A percentile compares a stretch with the other conserved stretches of the same genome.
phyloP scores from a whole-genome alignment of 176 grass and related monocot genomes.

The Aegilops speltoides region DNA sequence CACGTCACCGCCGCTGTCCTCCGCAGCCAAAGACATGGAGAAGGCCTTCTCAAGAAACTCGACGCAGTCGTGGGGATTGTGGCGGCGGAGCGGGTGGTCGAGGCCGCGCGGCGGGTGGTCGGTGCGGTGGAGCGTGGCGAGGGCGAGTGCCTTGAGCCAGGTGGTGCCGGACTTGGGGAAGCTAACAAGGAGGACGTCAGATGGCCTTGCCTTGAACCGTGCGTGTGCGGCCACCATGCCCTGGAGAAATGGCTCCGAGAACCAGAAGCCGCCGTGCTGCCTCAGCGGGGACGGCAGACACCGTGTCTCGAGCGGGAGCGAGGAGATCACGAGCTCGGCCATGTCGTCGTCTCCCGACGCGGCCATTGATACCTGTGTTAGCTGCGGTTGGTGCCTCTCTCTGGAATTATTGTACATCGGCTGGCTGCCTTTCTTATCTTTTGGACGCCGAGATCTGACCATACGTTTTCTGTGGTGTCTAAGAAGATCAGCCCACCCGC shows the following conservation, averaged over 20 bases:
- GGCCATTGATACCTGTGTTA: no score
- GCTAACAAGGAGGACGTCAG: constrained; percentile 21
- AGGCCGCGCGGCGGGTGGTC: neutral
- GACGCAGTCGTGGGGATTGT: neutral
- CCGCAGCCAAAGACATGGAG: no score
- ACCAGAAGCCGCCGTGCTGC: constrained; percentile 37
- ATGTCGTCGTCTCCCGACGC: no score
- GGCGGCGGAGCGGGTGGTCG: neutral
- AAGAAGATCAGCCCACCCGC: no score
- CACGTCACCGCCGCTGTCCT: neutral
- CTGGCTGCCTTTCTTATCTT: no score
- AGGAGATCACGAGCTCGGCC: no score
- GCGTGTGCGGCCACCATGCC: neutral
- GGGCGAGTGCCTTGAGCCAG: constrained; percentile 41
- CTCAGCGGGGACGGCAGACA: neutral
- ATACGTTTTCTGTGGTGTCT: no score
- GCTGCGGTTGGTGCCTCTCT: no score
- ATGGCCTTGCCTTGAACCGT: neutral
- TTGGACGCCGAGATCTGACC: no score
- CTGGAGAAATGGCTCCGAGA: neutral
- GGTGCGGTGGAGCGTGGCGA: neutral
- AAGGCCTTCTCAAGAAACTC: neutral
- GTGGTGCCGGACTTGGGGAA: constrained; percentile 48
- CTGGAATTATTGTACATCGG: no score
- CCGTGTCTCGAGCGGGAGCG: no score